Evolutionary conservation across 2,329 filamentous ascomycete genomes (phyloP).

Genomic region (Scedosporium boydii): DNA sequence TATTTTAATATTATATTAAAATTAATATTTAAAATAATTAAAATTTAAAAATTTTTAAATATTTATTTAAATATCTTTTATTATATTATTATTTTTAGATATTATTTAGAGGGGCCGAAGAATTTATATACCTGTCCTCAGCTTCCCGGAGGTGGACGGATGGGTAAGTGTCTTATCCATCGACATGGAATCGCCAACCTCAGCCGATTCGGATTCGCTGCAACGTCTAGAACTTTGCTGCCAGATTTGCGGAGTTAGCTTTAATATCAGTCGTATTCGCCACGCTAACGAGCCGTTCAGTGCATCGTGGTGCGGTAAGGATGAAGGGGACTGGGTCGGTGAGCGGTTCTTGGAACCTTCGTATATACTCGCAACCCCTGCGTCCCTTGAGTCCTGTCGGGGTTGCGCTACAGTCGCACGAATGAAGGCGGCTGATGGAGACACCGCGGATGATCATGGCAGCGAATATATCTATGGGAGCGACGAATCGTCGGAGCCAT

Average conservation of each 20-base stretch:
- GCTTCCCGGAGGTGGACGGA: no score
- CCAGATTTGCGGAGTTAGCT: conserved; percentile 19
- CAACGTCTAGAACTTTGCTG: conserved; percentile 12
- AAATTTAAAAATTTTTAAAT: no score
- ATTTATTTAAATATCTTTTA: no score
- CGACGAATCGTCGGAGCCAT: neutral
- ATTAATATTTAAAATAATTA: no score
- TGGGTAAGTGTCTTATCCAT: no score
- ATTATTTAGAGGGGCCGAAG: no score
- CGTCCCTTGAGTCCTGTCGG: neutral
- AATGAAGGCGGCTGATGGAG: no score
- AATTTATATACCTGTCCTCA: no score
- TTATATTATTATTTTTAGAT: no score
- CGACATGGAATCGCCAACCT: no score
- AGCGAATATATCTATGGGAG: neutral
- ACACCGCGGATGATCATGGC: neutral
- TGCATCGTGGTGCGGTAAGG: conserved; percentile 9
- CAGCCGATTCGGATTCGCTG: neutral
- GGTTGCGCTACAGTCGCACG: neutral
- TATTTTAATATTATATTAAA: no score
- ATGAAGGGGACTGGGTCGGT: no score
- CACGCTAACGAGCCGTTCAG: conserved; percentile 12
- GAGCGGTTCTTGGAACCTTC: neutral
- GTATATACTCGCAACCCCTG: neutral
- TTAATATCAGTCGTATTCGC: conserved; percentile 17